phyloP scores from a whole-genome alignment of 2,329 filamentous ascomycete species.

The Didymella sp. region DNA sequence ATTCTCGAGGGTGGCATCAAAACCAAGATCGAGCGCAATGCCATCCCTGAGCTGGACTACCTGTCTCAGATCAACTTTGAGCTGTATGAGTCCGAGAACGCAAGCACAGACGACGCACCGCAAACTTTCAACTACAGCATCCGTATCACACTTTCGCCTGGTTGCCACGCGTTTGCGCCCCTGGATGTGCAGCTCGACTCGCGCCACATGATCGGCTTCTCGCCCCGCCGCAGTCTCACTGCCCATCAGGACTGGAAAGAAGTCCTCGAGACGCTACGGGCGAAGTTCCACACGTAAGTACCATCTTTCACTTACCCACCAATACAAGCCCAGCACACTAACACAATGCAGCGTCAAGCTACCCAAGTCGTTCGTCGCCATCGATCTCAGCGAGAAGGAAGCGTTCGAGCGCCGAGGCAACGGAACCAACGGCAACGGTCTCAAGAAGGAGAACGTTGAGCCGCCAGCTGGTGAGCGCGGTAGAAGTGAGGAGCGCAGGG shows the following conservation, averaged over 20 bases:
- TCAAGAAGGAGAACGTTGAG: constrained; percentile 16
- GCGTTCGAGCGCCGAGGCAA: constrained; percentile 46
- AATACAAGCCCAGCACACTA: background rate
- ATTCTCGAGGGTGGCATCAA: constrained; percentile 96
- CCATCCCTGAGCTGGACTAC: constrained; percentile 96
- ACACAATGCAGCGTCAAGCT: constrained; percentile 52
- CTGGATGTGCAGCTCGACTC: constrained; percentile 96
- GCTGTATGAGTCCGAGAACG: constrained; percentile 92
- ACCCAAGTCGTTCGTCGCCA: constrained; percentile 59
- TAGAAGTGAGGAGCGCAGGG: constrained; percentile 27
- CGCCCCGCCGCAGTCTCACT: constrained; percentile 87
- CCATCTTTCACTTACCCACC: background rate
- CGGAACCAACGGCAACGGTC: constrained; percentile 28
- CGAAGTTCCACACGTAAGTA: constrained; percentile 90
- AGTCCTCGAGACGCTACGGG: constrained; percentile 92
- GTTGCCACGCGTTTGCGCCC: constrained; percentile 95
- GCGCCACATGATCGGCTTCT: constrained; percentile 94
- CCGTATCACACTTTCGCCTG: constrained; percentile 92
- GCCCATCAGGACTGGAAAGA: constrained; percentile 94
- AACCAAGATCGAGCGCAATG: constrained; percentile 93
- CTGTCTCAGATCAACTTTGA: constrained; percentile 98
- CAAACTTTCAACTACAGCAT: constrained; percentile 93
- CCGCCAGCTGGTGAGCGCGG: constrained; percentile 22
- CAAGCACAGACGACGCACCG: constrained; percentile 62
- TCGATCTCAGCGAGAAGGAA: constrained; percentile 59